phyloP scores from a whole-genome alignment of 768 basidiomycete species.

The Rhodotorula graminis region DNA sequence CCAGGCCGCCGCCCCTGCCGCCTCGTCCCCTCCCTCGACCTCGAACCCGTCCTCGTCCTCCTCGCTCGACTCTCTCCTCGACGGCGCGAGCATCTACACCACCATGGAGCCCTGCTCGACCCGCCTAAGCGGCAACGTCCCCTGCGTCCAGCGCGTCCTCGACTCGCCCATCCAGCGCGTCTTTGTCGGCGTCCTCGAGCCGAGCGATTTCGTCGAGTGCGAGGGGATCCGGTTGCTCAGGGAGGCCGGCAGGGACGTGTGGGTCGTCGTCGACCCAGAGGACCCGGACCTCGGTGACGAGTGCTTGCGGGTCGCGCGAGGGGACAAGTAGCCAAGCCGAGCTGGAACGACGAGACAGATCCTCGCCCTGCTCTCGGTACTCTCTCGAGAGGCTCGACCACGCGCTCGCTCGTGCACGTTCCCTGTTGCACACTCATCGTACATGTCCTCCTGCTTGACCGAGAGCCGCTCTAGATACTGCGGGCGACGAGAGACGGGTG shows the following conservation, averaged over 20 bases:
- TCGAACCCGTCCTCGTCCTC: neutral
- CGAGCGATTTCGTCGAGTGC: conserved; percentile 88
- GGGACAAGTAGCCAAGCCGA: neutral
- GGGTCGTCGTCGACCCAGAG: conserved; percentile 57
- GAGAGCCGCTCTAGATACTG: no score
- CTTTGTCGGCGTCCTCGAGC: conserved; percentile 83
- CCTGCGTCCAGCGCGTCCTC: conserved; percentile 81
- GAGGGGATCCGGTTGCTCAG: conserved; percentile 72
- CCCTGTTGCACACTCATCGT: no score
- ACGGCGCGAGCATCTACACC: conserved; percentile 73
- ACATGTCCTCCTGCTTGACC: no score
- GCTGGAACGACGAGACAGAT: no score
- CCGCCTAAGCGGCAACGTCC: conserved; percentile 75
- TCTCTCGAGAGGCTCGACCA: no score
- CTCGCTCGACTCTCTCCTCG: conserved; percentile 49
- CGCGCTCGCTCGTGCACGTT: no score
- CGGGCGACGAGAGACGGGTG: no score
- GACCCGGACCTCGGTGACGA: conserved; percentile 62
- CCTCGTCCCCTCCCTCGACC: neutral
- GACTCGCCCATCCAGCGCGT: conserved; percentile 65
- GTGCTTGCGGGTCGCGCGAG: conserved; percentile 73
- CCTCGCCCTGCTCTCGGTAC: no score
- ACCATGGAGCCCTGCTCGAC: conserved; percentile 95
- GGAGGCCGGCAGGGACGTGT: conserved; percentile 66
- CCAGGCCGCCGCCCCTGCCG: neutral